These are phyloP conservation scores for Silene noctiflora DNA, from an alignment of 179 eudicot species.

Conservation along the genomic window DNA sequence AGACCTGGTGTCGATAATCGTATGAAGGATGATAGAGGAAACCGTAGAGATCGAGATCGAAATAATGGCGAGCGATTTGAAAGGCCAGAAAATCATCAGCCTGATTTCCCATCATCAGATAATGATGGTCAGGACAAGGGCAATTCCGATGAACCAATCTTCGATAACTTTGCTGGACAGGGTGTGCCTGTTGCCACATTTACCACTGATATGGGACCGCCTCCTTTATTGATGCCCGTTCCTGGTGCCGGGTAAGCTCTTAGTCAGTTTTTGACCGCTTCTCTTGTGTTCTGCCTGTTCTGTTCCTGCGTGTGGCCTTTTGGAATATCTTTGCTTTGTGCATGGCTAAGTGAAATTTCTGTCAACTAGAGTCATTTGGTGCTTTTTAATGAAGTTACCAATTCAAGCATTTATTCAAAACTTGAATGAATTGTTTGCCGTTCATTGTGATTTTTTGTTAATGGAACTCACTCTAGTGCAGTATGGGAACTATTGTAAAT, in stretches of 20 bases:
- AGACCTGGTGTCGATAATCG: constrained; percentile 63
- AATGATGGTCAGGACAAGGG: constrained; percentile 54
- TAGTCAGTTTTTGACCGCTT: not conserved
- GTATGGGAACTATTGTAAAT: not conserved
- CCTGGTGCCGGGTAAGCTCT: constrained; percentile 96
- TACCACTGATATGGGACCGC: constrained; percentile 77
- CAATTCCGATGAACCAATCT: constrained; percentile 71
- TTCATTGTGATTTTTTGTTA: not conserved
- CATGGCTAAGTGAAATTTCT: not conserved
- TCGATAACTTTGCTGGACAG: constrained; percentile 71
- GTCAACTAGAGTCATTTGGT: not conserved
- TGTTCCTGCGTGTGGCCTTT: not conserved
- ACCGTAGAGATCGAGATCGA: constrained; percentile 70
- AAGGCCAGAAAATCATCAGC: constrained; percentile 62
- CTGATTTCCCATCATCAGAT: constrained; percentile 52
- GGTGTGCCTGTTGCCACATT: constrained; percentile 69
- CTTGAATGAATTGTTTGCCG: not conserved
- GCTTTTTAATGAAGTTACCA: not conserved
- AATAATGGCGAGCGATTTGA: constrained; percentile 68
- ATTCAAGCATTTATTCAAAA: not conserved
- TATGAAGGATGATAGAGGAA: constrained; percentile 72
- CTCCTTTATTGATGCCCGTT: constrained; percentile 93
- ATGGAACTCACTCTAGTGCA: not conserved
- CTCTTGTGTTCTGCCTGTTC: not conserved
- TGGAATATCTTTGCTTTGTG: not conserved